phyloP scores from a whole-genome alignment of 805 yeast genomes.

The Debaryomyces castellii region DNA sequence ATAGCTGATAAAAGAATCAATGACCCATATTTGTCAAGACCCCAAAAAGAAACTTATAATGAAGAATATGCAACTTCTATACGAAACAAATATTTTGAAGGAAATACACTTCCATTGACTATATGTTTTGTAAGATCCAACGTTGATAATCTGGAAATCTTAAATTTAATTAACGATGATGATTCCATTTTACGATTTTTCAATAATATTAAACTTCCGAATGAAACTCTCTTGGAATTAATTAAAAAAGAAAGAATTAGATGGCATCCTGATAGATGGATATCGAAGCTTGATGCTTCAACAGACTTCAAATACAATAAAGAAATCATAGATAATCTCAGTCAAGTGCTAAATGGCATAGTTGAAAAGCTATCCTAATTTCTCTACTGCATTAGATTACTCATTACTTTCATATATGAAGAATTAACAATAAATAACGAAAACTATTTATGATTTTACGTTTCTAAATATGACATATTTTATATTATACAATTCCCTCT shows the following conservation, averaged over 20 bases:
- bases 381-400: neutral
- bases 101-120: conserved; percentile 10
- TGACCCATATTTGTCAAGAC: conserved; percentile 24
- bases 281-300: conserved; percentile 17
- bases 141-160: conserved; percentile 9
- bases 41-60: neutral
- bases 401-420: neutral
- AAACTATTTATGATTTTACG: neutral
- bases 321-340: conserved; percentile 27
- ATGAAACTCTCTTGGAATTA: conserved; percentile 18
- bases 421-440: neutral
- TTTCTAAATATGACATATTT: conserved; percentile 1
- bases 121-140: conserved; percentile 14
- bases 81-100: conserved; percentile 12
- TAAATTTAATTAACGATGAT: conserved; percentile 18
- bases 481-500: conserved; percentile 1
- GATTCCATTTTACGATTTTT: conserved; percentile 27
- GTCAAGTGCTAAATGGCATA: conserved; percentile 31
- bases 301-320: conserved; percentile 17
- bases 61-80: conserved; percentile 6
- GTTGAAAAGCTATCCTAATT: conserved; percentile 15
- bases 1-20: conserved; percentile 38
- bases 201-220: conserved; percentile 12
- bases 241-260: conserved; percentile 52
- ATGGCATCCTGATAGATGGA: conserved; percentile 76